phyloP scores from a whole-genome alignment of 2,329 filamentous ascomycete species.

The Neopestalotiopsis sp. region DNA sequence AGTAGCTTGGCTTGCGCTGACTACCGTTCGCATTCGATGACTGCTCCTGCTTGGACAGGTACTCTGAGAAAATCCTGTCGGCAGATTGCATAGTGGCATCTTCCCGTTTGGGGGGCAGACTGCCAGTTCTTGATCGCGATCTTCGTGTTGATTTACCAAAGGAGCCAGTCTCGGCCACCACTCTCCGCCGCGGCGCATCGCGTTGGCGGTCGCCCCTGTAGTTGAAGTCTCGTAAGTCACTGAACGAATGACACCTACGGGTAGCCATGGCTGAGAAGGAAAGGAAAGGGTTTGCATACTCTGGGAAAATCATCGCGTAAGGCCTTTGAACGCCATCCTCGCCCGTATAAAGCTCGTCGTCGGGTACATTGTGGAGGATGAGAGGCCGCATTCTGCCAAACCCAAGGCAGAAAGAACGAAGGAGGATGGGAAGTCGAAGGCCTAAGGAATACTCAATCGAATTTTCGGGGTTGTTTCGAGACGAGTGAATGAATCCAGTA shows the following conservation, averaged over 20 bases:
- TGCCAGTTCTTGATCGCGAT: slow-evolving; percentile 67
- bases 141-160: slow-evolving; percentile 72
- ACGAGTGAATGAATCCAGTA: background rate
- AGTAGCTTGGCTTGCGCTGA: slow-evolving; percentile 36
- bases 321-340: slow-evolving; percentile 70
- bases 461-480: background rate
- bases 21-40: slow-evolving; percentile 34
- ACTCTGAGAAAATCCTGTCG: slow-evolving; percentile 66
- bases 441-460: background rate
- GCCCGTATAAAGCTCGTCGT: slow-evolving; percentile 70
- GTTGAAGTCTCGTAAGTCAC: slow-evolving; percentile 21
- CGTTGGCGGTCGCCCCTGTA: slow-evolving; percentile 59
- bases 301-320: slow-evolving; percentile 70
- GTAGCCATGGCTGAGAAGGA: background rate
- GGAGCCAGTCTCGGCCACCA: slow-evolving; percentile 65
- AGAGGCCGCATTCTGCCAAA: slow-evolving; percentile 61
- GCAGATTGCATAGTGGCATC: slow-evolving; percentile 67
- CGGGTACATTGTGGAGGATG: slow-evolving; percentile 72
- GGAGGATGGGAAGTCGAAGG: background rate
- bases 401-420: background rate
- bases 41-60: slow-evolving; percentile 56
- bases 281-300: slow-evolving; percentile 48
- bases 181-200: slow-evolving; percentile 54
- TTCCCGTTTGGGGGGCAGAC: slow-evolving; percentile 58
- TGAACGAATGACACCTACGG: background rate